Conservation (phyloP, 805 yeast species). For the Suhomyces xylopsoci region DNA sequence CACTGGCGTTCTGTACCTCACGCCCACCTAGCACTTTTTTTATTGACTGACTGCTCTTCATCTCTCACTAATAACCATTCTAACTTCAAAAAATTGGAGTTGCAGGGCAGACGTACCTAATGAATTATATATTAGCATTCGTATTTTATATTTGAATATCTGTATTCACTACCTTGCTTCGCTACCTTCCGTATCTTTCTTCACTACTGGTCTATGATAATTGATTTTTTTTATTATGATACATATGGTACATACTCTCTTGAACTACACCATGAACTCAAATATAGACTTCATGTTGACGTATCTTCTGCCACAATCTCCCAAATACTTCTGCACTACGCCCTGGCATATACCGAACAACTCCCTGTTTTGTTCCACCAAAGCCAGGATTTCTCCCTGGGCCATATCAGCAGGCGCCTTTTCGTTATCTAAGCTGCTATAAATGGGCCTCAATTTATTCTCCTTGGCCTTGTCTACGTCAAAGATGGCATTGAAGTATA, state of each 20-base stretch:
- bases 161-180: no score
- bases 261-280: constrained; percentile 43
- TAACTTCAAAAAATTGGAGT: no score
- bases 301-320: constrained; percentile 82
- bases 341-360: constrained; percentile 51
- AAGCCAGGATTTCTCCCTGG: constrained; percentile 61
- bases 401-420: constrained; percentile 33
- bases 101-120: no score
- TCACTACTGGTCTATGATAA: no score
- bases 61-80: no score
- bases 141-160: no score
- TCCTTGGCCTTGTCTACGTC: constrained; percentile 75
- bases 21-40: no score
- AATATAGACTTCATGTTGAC: constrained; percentile 85
- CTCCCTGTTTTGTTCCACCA: constrained; percentile 75
- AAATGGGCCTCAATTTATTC: constrained; percentile 52
- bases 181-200: no score
- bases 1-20: no score
- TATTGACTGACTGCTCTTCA: no score
- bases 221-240: not conserved
- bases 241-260: not conserved
- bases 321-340: constrained; percentile 69
- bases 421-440: constrained; percentile 27
- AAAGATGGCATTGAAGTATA: constrained; percentile 74
- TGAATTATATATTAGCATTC: no score